phyloP scores from a whole-genome alignment of 768 basidiomycete species.

The Mycena belliarum region DNA sequence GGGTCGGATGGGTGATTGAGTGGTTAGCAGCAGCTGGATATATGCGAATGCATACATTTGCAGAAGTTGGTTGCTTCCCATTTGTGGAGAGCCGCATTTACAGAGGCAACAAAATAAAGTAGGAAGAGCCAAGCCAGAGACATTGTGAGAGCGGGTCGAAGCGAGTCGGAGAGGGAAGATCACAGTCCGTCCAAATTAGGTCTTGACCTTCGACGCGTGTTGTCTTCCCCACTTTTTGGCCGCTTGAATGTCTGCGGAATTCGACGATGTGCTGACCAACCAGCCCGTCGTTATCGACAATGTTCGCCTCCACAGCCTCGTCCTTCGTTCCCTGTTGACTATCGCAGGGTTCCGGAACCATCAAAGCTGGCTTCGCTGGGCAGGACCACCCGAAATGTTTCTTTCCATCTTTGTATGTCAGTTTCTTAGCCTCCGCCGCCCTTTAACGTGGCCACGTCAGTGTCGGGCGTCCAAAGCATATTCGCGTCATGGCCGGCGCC shows the following conservation, averaged over 20 bases:
- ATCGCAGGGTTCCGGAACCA: constrained; percentile 90
- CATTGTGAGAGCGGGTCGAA: background rate
- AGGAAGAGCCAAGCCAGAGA: constrained; percentile 11
- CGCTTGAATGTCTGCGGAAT: constrained; percentile 91
- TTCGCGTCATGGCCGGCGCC: constrained; percentile 96
- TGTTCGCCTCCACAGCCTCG: constrained; percentile 48
- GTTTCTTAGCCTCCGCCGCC: constrained; percentile 29
- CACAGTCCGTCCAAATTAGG: constrained; percentile 12
- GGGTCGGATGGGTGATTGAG: constrained; percentile 11
- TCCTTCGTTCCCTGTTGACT: constrained; percentile 24
- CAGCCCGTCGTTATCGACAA: constrained; percentile 99
- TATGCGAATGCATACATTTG: constrained; percentile 62
- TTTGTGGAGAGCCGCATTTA: constrained; percentile 54
- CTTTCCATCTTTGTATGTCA: constrained; percentile 95
- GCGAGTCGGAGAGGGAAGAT: background rate
- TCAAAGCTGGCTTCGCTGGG: constrained; percentile 98
- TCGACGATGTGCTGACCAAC: constrained; percentile 93
- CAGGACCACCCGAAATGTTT: constrained; percentile 99
- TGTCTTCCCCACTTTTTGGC: too few relatives aligned
- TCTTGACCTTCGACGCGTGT: background rate
- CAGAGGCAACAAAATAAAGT: constrained; percentile 23
- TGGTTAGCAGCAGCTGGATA: background rate
- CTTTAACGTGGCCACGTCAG: constrained; percentile 40
- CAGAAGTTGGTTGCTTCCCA: constrained; percentile 93
- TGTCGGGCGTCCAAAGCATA: constrained; percentile 96